A percentile compares a stretch with the other conserved stretches of the same genome.
phyloP scores from a whole-genome alignment of 805 yeast genomes.

The Lipomyces chichibuensis region DNA sequence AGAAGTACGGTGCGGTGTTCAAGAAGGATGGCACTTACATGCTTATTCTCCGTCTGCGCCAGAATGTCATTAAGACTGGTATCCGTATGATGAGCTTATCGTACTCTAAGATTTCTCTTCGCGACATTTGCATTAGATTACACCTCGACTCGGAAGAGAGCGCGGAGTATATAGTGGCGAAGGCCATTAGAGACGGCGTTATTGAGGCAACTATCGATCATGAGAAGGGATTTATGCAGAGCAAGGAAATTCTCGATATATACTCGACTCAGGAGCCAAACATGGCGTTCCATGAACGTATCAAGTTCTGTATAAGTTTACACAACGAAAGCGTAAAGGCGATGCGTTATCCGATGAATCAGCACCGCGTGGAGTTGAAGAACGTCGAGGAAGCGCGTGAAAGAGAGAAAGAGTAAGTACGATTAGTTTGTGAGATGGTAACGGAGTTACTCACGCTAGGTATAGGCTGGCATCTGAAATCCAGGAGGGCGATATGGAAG shows the following conservation, averaged over 20 bases:
- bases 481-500: constrained; percentile 51
- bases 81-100: constrained; percentile 89
- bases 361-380: constrained; percentile 55
- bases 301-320: constrained; percentile 83
- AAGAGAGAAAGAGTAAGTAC: constrained; percentile 51
- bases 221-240: constrained; percentile 87
- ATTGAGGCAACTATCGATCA: constrained; percentile 94
- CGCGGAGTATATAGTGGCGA: constrained; percentile 95
- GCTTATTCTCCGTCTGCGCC: constrained; percentile 84
- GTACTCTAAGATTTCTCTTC: constrained; percentile 85
- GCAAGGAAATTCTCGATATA: constrained; percentile 80
- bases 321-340: constrained; percentile 93
- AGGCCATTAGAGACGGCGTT: constrained; percentile 96
- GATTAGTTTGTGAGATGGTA: background rate
- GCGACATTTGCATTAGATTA: constrained; percentile 90
- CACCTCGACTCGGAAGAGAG: constrained; percentile 92
- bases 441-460: background rate
- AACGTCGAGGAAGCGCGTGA: constrained; percentile 59
- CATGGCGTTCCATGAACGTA: constrained; percentile 86
- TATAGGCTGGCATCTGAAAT: constrained; percentile 48
- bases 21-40: constrained; percentile 79
- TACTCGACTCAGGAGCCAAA: constrained; percentile 90
- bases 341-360: constrained; percentile 81
- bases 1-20: constrained; percentile 62
- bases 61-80: constrained; percentile 97